A percentile compares a stretch with the other conserved stretches of the same genome.
phyloP scores from a whole-genome alignment of 768 basidiomycete species.

The Collybia sordida region DNA sequence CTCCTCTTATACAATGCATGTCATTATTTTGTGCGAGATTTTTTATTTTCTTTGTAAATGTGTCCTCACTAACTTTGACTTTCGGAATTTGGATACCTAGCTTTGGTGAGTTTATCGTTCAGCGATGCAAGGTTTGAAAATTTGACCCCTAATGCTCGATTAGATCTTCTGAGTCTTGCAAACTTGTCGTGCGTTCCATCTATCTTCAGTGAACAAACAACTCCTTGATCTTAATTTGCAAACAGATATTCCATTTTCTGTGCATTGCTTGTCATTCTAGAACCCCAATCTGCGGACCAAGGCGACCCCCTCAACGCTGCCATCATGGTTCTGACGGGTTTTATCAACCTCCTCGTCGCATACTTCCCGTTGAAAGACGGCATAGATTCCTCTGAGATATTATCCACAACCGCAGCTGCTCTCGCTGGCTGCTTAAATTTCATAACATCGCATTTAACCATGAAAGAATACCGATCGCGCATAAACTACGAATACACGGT shows the following conservation, averaged over 20 bases:
- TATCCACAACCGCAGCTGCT: neutral
- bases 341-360: conserved; percentile 11
- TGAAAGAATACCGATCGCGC: neutral
- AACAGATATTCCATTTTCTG: conserved; percentile 13
- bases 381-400: neutral
- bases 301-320: conserved; percentile 12
- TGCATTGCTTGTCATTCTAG: conserved; percentile 5
- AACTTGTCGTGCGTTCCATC: conserved; percentile 13
- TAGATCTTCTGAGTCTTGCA: conserved; percentile 6
- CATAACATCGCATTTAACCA: neutral
- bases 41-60: neutral
- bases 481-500: neutral
- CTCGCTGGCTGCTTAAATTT: neutral
- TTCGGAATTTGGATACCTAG: neutral
- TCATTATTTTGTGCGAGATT: neutral
- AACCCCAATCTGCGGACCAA: neutral
- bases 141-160: neutral
- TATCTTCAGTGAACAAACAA: neutral
- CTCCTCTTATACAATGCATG: neutral
- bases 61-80: neutral
- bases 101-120: neutral
- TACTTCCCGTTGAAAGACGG: conserved; percentile 1
- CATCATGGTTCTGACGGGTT: conserved; percentile 11
- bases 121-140: neutral
- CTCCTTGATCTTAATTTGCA: neutral